A percentile compares a stretch with the other conserved stretches of the same genome.
These are phyloP conservation scores for Didymella exigua DNA, from an alignment of 2,329 filamentous ascomycete genomes.

Conservation along the genomic window DNA sequence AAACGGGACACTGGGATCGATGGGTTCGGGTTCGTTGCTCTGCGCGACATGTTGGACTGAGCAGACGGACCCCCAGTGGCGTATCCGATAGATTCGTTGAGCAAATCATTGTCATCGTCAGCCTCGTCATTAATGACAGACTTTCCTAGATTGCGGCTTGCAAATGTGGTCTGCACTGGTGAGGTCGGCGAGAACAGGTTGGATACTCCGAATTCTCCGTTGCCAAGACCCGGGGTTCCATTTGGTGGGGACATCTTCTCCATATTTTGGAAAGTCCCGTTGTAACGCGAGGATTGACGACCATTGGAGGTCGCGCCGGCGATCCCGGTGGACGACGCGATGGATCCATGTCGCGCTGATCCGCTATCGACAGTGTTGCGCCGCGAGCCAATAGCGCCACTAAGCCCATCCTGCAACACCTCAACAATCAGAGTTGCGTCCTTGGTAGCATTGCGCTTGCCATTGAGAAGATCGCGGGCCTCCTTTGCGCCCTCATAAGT, in stretches of 20 bases:
- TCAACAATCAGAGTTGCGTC: constrained; percentile 66
- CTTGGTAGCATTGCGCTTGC: constrained; percentile 66
- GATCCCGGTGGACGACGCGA: constrained; percentile 55
- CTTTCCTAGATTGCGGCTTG: constrained; percentile 67
- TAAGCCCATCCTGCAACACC: constrained; percentile 53
- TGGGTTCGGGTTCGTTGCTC: constrained; percentile 73
- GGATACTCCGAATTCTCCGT: constrained; percentile 66
- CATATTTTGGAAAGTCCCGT: constrained; percentile 64
- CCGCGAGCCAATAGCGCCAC: constrained; percentile 52
- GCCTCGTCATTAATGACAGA: constrained; percentile 72
- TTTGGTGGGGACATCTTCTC: constrained; percentile 68
- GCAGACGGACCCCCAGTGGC: constrained; percentile 68
- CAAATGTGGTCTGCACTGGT: constrained; percentile 72
- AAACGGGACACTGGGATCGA: constrained; percentile 73
- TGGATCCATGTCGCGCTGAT: constrained; percentile 51
- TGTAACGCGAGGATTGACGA: constrained; percentile 65
- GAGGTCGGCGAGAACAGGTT: constrained; percentile 75
- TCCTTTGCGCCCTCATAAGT: constrained; percentile 64
- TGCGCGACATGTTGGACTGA: constrained; percentile 62
- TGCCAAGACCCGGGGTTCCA: constrained; percentile 58
- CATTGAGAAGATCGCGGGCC: constrained; percentile 63
- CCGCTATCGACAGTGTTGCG: constrained; percentile 62
- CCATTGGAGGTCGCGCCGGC: constrained; percentile 45
- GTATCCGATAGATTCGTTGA: constrained; percentile 74
- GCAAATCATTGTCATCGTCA: constrained; percentile 74